Percentiles rank a stretch among this genome's conserved stretches.
Conservation (phyloP, 768 basidiomycete genomes). For the Suillus alpinus region DNA sequence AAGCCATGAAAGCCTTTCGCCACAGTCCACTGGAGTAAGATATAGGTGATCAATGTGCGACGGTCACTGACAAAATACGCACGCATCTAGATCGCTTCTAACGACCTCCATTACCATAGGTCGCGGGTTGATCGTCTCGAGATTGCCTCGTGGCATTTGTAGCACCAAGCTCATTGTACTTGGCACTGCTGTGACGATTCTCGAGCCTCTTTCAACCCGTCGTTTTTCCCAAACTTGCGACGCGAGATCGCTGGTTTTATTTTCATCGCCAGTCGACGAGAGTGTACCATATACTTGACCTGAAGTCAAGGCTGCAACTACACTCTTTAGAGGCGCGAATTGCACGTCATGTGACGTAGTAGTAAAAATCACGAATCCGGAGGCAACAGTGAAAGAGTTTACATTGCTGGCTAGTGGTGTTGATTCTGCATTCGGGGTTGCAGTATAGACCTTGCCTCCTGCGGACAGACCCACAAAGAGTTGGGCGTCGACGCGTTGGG, state of each 20-base stretch:
- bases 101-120: slow-evolving; percentile 88
- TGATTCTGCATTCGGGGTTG: slow-evolving; percentile 28
- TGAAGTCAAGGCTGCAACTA: slow-evolving; percentile 7
- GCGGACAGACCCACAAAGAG: slow-evolving; percentile 64
- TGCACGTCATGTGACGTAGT: slow-evolving; percentile 78
- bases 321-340: slow-evolving; percentile 57
- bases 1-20: slow-evolving; percentile 85
- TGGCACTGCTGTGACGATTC: slow-evolving; percentile 86
- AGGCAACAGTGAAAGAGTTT: slow-evolving; percentile 72
- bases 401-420: slow-evolving; percentile 46
- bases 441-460: slow-evolving; percentile 62
- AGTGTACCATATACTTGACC: slow-evolving; percentile 14
- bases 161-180: slow-evolving; percentile 86
- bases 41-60: neutral
- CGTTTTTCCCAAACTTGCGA: slow-evolving; percentile 60
- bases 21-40: slow-evolving; percentile 60
- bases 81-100: slow-evolving; percentile 72
- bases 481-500: slow-evolving; percentile 26
- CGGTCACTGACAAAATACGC: slow-evolving; percentile 27
- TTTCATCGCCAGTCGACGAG: slow-evolving; percentile 28
- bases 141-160: slow-evolving; percentile 96
- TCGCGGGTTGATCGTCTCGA: slow-evolving; percentile 93
- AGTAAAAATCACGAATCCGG: slow-evolving; percentile 81
- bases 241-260: slow-evolving; percentile 7
- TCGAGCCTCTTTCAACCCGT: slow-evolving; percentile 84